A percentile compares a stretch with the other conserved stretches of the same genome.
Evolutionary conservation across 441 rosid genomes (phyloP).

Genomic region (Adansonia madagascariensis): DNA sequence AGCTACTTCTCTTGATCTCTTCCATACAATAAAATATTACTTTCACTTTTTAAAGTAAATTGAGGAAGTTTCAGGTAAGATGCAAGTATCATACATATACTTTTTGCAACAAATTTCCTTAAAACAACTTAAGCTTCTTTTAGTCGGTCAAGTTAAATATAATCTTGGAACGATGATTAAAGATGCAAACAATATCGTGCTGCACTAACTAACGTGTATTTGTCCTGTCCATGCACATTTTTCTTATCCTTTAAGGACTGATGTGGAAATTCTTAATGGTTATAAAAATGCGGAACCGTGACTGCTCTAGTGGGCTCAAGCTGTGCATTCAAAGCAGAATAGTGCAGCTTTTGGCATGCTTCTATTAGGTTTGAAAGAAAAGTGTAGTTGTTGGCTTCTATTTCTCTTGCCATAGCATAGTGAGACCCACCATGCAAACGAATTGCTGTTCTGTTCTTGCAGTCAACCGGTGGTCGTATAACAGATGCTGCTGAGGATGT

Average conservation of each 20-base stretch:
- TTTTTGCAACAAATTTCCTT: neutral
- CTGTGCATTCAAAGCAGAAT: too few relatives aligned
- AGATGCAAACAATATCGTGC: neutral
- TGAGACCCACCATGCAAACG: too few relatives aligned
- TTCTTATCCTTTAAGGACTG: constrained; percentile 87
- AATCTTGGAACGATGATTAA: neutral
- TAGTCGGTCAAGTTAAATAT: neutral
- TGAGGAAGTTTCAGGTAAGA: constrained; percentile 17
- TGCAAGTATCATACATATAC: neutral
- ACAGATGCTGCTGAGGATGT: too few relatives aligned
- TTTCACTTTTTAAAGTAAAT: neutral
- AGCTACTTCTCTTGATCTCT: neutral
- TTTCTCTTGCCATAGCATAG: too few relatives aligned
- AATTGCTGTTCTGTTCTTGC: too few relatives aligned
- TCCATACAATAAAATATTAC: neutral
- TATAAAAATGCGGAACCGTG: constrained; percentile 74
- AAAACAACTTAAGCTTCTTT: constrained; percentile 10
- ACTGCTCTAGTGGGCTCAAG: constrained; percentile 29
- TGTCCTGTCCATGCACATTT: constrained; percentile 59
- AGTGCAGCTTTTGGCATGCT: too few relatives aligned
- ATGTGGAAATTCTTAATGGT: constrained; percentile 74
- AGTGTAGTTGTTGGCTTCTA: too few relatives aligned
- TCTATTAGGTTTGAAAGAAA: too few relatives aligned
- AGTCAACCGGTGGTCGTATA: too few relatives aligned
- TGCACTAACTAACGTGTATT: constrained; percentile 16